A percentile compares a stretch with the other conserved stretches of the same genome.
phyloP scores from a whole-genome alignment of 116 monocot genomes.

The Trichopus zeylanicus region DNA sequence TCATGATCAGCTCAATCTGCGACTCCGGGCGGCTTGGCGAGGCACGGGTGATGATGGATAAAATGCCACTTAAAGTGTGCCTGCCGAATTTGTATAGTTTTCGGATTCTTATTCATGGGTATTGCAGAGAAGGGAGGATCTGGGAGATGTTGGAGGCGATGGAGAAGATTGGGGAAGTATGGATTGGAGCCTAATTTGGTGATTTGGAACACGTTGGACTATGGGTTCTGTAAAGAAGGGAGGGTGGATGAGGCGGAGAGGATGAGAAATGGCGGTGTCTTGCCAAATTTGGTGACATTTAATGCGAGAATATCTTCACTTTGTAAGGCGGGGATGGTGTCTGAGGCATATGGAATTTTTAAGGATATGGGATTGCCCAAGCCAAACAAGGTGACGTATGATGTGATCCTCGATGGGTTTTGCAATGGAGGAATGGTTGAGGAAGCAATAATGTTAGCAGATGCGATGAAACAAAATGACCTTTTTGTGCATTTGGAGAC shows the following conservation, averaged over 20 bases:
- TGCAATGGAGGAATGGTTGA: constrained; percentile 51
- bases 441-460: constrained; percentile 50
- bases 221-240: constrained; percentile 64
- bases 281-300: constrained; percentile 86
- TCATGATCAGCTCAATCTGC: constrained; percentile 51
- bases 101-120: constrained; percentile 67
- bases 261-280: constrained; percentile 53
- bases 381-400: constrained; percentile 62
- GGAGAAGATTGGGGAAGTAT: constrained; percentile 35
- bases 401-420: constrained; percentile 70
- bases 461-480: constrained; percentile 54
- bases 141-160: constrained; percentile 40
- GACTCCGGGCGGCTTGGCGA: constrained; percentile 45
- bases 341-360: constrained; percentile 63
- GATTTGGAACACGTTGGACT: constrained; percentile 71
- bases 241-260: constrained; percentile 55
- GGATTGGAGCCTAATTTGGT: constrained; percentile 45
- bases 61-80: constrained; percentile 54
- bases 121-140: constrained; percentile 41
- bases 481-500: constrained; percentile 42
- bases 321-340: constrained; percentile 58
- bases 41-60: constrained; percentile 70
- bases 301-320: constrained; percentile 81
- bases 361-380: constrained; percentile 76
- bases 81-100: constrained; percentile 69